Conservation (phyloP, 202 grass and related monocot species). For the Hordeum pubiflorum region DNA sequence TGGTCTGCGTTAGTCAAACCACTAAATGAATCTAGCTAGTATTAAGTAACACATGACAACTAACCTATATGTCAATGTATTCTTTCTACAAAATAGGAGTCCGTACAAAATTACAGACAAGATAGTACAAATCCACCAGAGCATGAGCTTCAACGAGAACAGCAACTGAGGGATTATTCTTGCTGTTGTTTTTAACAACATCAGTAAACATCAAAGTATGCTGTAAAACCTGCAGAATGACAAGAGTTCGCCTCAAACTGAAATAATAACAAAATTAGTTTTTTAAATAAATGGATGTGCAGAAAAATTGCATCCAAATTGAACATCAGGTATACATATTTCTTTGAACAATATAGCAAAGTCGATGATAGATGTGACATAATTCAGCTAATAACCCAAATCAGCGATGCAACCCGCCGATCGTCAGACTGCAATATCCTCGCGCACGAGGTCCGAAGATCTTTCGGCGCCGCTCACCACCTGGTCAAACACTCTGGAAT, state of each 20-base stretch:
- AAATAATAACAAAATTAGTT: slow-evolving; percentile 15
- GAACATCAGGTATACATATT: neutral
- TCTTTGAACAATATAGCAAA: neutral
- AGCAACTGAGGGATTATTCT: slow-evolving; percentile 75
- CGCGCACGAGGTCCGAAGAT: too few relatives aligned
- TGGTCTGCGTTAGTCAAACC: too few relatives aligned
- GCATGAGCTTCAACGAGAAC: too few relatives aligned
- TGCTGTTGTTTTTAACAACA: slow-evolving; percentile 83
- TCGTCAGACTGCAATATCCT: too few relatives aligned
- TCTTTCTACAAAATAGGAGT: too few relatives aligned
- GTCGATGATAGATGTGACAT: neutral
- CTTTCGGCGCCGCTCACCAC: too few relatives aligned
- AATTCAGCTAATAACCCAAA: neutral
- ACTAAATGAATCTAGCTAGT: too few relatives aligned
- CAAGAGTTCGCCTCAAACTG: slow-evolving; percentile 92
- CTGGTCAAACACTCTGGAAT: too few relatives aligned
- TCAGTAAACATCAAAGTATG: slow-evolving; percentile 96
- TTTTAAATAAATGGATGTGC: neutral
- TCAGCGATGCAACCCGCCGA: too few relatives aligned
- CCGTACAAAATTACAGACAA: neutral
- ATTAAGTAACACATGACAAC: too few relatives aligned
- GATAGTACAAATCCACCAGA: slow-evolving; percentile 31
- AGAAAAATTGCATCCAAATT: neutral
- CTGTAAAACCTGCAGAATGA: slow-evolving; percentile 74
- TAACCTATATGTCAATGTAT: too few relatives aligned